A percentile compares a stretch with the other conserved stretches of the same genome.
Evolutionary conservation across 73 alveolate species (phyloP).

Genomic region (Halteria grandinella): DNA sequence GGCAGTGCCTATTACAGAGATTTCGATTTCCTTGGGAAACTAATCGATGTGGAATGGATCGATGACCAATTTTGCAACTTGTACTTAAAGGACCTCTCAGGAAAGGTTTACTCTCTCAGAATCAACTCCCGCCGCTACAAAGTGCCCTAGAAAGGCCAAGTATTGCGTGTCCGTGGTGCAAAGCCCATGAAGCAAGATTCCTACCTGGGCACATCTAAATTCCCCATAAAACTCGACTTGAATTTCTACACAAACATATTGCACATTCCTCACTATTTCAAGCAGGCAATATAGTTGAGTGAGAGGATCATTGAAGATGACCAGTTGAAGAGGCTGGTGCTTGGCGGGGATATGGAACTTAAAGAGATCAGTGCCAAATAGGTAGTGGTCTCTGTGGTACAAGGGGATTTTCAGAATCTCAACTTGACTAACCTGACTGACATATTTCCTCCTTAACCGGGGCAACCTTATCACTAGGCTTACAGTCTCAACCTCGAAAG

Average conservation of each 20-base stretch:
- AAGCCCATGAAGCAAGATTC: background rate
- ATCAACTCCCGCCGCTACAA: background rate
- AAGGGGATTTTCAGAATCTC: background rate
- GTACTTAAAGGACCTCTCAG: conserved; percentile 17
- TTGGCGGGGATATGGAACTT: background rate
- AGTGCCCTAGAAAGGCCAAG: conserved; percentile 17
- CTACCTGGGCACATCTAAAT: background rate
- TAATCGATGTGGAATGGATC: background rate
- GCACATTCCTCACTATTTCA: conserved; percentile 13
- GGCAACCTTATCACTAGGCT: no score
- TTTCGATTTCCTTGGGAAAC: conserved; percentile 28
- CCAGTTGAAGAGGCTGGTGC: conserved; percentile 1
- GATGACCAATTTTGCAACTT: conserved; percentile 10
- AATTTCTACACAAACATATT: background rate
- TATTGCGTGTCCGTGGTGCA: conserved; percentile 26
- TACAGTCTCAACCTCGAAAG: background rate
- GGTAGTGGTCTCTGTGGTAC: background rate
- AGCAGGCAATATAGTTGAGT: conserved; percentile 32
- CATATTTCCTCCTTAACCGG: conserved; percentile 13
- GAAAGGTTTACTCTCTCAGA: conserved; percentile 13
- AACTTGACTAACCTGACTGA: background rate
- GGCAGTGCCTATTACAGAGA: conserved; percentile 25
- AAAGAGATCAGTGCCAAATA: background rate
- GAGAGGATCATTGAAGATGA: conserved; percentile 54
- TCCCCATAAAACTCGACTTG: background rate